phyloP scores from a whole-genome alignment of 192 early-diverging fungal species.

The Diversispora eburnea region DNA sequence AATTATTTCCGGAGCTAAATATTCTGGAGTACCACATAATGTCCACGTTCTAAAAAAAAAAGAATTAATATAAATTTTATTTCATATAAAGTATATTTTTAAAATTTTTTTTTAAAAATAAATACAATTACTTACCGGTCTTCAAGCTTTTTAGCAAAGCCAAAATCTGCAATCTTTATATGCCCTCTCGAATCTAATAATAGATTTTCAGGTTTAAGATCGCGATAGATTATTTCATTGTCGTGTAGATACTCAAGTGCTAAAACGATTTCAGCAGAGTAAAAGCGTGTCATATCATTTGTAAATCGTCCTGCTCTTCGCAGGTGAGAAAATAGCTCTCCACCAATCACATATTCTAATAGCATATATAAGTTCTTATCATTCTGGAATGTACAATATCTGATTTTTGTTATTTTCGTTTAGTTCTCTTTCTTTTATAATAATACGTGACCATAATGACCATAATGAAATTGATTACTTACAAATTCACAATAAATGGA shows the following conservation, averaged over 20 bases:
- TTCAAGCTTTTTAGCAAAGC: slow-evolving; percentile 90
- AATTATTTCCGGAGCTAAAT: slow-evolving; percentile 96
- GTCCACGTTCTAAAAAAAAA: slow-evolving; percentile 84
- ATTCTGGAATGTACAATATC: slow-evolving; percentile 94
- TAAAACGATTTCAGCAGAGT: slow-evolving; percentile 92
- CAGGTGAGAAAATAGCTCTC: slow-evolving; percentile 95
- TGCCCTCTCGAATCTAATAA: slow-evolving; percentile 83
- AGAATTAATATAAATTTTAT: background rate
- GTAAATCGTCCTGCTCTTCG: slow-evolving; percentile 87
- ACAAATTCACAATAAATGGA: slow-evolving; percentile 85
- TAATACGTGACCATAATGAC: background rate
- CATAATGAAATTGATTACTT: slow-evolving; percentile 30
- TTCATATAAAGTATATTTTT: background rate
- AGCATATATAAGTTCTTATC: slow-evolving; percentile 92
- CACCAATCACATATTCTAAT: slow-evolving; percentile 92
- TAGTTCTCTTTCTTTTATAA: background rate
- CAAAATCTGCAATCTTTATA: slow-evolving; percentile 98
- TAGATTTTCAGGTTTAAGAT: slow-evolving; percentile 92
- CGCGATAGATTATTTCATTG: slow-evolving; percentile 94
- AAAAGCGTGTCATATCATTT: slow-evolving; percentile 94
- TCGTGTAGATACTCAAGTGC: slow-evolving; percentile 92
- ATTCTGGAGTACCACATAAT: slow-evolving; percentile 96
- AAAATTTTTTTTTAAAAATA: background rate
- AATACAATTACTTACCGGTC: slow-evolving; percentile 40
- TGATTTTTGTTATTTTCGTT: slow-evolving; percentile 27